Evolutionary conservation across 2,329 filamentous ascomycete species (phyloP).

Genomic region (Fusarium odoratissimum): DNA sequence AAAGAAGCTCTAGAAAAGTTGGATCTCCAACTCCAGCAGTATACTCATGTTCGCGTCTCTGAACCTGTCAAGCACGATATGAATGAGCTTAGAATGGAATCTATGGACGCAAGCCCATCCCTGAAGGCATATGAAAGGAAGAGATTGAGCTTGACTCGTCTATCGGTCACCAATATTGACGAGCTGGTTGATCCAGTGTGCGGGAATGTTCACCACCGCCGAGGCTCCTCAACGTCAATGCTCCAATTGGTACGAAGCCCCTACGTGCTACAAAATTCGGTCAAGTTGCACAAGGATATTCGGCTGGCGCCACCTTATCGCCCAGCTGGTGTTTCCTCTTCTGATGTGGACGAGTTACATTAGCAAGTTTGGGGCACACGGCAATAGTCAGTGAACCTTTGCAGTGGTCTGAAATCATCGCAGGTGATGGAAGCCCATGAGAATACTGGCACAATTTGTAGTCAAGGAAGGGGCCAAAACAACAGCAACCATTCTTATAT

Average conservation of each 20-base stretch:
- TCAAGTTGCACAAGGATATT: conserved; percentile 38
- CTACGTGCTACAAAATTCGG: conserved; percentile 28
- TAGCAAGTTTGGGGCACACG: conserved; percentile 21
- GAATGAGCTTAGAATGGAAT: conserved; percentile 48
- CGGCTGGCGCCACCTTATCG: conserved; percentile 44
- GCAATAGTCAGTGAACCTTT: neutral
- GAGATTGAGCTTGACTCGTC: conserved; percentile 30
- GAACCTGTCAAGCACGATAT: conserved; percentile 32
- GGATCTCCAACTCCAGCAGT: conserved; percentile 51
- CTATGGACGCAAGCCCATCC: conserved; percentile 15
- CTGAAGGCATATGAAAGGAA: conserved; percentile 48
- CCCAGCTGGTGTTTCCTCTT: conserved; percentile 36
- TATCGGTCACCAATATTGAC: conserved; percentile 25
- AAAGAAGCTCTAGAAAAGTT: conserved; percentile 55
- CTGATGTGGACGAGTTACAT: conserved; percentile 52
- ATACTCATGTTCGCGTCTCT: conserved; percentile 40
- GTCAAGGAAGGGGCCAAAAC: no score
- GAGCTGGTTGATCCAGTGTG: conserved; percentile 15
- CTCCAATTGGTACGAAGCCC: neutral
- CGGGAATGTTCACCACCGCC: conserved; percentile 18
- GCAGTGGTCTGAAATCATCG: neutral
- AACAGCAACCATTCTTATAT: neutral
- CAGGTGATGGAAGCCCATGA: neutral
- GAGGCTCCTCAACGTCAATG: conserved; percentile 29
- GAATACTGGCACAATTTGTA: neutral